Base-by-base conservation (phyloP, 2,329 filamentous ascomycete species). In the Paraphaeosphaeria sporulosa region DNA sequence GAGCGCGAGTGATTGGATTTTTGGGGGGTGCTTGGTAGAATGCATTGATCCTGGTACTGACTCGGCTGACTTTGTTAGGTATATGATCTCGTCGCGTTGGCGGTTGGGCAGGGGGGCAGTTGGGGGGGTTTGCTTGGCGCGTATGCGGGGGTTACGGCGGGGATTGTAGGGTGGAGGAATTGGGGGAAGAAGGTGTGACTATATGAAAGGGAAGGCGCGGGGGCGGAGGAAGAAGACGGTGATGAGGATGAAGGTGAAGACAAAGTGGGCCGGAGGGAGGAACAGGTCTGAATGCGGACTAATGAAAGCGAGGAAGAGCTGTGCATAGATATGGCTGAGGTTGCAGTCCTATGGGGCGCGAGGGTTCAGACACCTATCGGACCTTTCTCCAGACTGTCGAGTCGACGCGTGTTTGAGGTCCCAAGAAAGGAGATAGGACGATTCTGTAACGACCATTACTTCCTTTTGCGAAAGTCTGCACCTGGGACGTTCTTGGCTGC, bases 1-100 rank as follows among this genome's bases (percentile, higher is more conserved):
- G 2, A 79, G 79, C 10, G 65, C 72, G 38, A 86, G 84, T 64
- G 86, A 88, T 68, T 87, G 85, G 85, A 86, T 88, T 55, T 84
- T 88, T 53, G 86, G 86, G 0, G 84, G 82, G 0, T 87, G 86
- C 66, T 70, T 88, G 61, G 85, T 86, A 0, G 6, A 6, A 27
- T 27, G 25, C n/a, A n/a, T n/a, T n/a, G 25, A 27, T 27, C 25
- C 25, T 27, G 25, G 25, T n/a, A n/a, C n/a, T n/a, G 25, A 27
- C 25, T 3, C 25, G 6, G 25, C 25, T 27, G 25, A 27, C 25
- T 6, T 27, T 87, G 86, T 66, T 70, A 88, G 61, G 85, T 86
- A 0, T 88, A 87, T 68, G 84, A 88, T 69, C 76, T 88, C 19
- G 76, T 87, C 15, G 85, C 82, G 8, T 66, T 88, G 62, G 78